phyloP scores from a whole-genome alignment of 176 grass and related monocot species.

The Triticum monococcum region DNA sequence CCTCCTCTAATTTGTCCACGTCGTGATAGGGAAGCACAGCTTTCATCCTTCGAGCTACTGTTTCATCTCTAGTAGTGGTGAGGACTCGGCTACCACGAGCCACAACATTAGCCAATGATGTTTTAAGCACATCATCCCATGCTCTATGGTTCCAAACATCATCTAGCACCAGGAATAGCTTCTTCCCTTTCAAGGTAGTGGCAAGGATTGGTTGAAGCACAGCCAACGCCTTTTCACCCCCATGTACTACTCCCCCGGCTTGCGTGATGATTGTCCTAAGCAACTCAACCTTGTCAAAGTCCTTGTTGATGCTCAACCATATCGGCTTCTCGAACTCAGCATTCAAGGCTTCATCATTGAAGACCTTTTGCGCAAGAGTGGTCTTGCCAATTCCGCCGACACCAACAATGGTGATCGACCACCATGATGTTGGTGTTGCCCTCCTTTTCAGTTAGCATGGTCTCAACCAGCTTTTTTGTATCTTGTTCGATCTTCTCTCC shows the following conservation, averaged over 20 bases:
- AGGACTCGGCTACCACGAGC: background rate
- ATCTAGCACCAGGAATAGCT: slow-evolving; percentile 4
- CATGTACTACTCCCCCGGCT: background rate
- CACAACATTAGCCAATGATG: background rate
- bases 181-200: background rate
- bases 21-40: background rate
- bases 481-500: slow-evolving; percentile 35
- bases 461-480: background rate
- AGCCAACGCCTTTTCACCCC: background rate
- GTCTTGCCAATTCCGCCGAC: slow-evolving; percentile 43
- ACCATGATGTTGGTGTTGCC: background rate
- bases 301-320: slow-evolving; percentile 31
- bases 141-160: background rate
- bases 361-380: slow-evolving; percentile 38
- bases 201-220: background rate
- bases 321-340: background rate
- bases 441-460: background rate
- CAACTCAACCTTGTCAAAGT: background rate
- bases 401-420: slow-evolving; percentile 16
- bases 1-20: background rate
- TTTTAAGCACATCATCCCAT: background rate
- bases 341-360: background rate
- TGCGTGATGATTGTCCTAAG: background rate
- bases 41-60: background rate
- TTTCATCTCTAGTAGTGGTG: background rate